A percentile compares a stretch with the other conserved stretches of the same genome.
phyloP scores from a whole-genome alignment of 305 asterid species.

The Nicotiana rustica region DNA sequence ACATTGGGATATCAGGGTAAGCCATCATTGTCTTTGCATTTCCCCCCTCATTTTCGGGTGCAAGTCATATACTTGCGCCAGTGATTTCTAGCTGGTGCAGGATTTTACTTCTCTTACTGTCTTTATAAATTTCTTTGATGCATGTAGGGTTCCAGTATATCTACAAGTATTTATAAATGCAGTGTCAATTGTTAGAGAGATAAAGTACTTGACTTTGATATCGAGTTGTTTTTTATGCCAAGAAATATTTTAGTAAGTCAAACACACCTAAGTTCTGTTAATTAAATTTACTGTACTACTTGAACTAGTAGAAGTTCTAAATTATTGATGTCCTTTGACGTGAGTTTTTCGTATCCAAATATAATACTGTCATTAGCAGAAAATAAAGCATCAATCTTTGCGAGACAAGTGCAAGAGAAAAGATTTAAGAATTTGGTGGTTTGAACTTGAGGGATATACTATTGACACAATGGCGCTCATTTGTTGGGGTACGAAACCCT shows the following conservation, averaged over 20 bases:
- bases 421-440: constrained; percentile 50
- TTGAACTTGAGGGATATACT: constrained; percentile 79
- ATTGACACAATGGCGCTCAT: constrained; percentile 95
- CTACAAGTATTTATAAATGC: background rate
- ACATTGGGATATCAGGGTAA: constrained; percentile 9
- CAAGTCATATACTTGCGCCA: background rate
- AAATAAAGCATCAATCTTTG: background rate
- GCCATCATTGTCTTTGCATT: background rate
- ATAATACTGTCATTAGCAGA: background rate
- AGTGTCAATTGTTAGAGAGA: background rate
- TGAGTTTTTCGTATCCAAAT: background rate
- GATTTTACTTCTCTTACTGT: background rate
- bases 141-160: background rate
- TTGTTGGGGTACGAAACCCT: constrained; percentile 76
- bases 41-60: background rate
- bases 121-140: background rate
- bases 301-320: background rate
- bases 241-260: background rate
- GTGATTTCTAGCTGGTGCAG: background rate
- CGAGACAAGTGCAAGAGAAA: background rate
- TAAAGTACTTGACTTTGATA: background rate
- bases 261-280: background rate
- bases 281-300: background rate
- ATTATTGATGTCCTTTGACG: background rate
- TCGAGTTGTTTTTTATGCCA: background rate